Percentiles rank a stretch among this genome's conserved stretches.
Conservation (phyloP, 768 basidiomycete species). For the Trametes cinnabarina region DNA sequence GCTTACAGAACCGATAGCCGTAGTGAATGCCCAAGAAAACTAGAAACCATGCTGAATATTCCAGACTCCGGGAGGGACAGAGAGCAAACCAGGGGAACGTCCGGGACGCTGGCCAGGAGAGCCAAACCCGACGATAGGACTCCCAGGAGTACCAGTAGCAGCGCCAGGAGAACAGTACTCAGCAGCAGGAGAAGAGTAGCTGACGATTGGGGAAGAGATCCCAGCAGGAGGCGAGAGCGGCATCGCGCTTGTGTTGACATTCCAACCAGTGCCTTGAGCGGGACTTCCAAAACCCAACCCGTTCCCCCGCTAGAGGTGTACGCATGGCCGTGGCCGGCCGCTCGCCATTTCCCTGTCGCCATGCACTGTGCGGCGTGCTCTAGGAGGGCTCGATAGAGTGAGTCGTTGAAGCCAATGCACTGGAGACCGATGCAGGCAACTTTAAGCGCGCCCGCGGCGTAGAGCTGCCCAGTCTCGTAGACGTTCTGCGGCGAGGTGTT, state of each 20-base stretch:
- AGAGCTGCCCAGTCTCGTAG: slow-evolving; percentile 73
- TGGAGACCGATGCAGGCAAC: slow-evolving; percentile 73
- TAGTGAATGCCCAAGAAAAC: background rate
- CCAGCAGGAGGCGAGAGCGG: background rate
- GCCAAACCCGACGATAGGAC: background rate
- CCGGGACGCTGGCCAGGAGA: background rate
- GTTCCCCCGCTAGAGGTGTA: background rate
- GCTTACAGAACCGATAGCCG: too few species aligned
- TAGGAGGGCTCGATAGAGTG: slow-evolving; percentile 60
- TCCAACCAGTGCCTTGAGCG: background rate
- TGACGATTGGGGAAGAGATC: background rate
- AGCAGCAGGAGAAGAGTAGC: background rate
- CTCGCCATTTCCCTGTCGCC: slow-evolving; percentile 32
- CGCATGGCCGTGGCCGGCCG: background rate
- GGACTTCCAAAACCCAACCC: background rate
- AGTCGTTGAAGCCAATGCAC: slow-evolving; percentile 73
- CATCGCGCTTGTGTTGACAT: background rate
- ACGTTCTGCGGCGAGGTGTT: slow-evolving; percentile 76
- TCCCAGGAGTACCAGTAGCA: background rate
- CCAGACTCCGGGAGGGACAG: background rate
- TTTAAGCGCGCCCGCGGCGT: slow-evolving; percentile 67
- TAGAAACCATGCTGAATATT: background rate
- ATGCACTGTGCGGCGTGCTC: slow-evolving; percentile 56
- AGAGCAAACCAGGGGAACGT: background rate
- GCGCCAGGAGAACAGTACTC: too few species aligned